These are phyloP conservation scores for Raphanus raphanistrum DNA, from an alignment of 345 rosid species.

Conservation along the genomic window DNA sequence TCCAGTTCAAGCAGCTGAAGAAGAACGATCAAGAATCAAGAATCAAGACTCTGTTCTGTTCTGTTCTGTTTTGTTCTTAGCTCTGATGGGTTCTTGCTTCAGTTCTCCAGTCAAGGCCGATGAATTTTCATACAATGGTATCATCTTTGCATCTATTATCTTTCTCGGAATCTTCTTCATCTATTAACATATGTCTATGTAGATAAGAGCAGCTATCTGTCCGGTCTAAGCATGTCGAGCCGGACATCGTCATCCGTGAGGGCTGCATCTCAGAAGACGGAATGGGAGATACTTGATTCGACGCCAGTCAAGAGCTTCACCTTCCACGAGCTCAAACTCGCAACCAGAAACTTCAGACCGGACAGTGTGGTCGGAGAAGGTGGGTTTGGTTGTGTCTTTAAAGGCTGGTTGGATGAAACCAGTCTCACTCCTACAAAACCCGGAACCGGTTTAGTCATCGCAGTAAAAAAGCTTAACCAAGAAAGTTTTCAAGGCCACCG, in stretches of 20 bases:
- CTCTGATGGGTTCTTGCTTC: conserved; percentile 40
- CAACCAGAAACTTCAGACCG: conserved; percentile 88
- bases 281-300: conserved; percentile 83
- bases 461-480: conserved; percentile 86
- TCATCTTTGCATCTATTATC: not conserved
- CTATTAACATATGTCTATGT: not conserved
- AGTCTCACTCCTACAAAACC: conserved; percentile 68
- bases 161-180: not conserved
- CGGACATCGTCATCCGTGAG: conserved; percentile 53
- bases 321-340: conserved; percentile 66
- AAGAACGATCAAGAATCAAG: conserved; percentile 19
- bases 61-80: conserved; percentile 11
- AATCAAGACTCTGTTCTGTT: conserved; percentile 7
- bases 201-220: conserved; percentile 44
- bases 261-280: conserved; percentile 61
- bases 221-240: conserved; percentile 45
- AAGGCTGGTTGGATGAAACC: conserved; percentile 92
- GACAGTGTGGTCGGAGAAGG: conserved; percentile 96
- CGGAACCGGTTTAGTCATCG: conserved; percentile 81
- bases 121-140: conserved; percentile 24
- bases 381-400: conserved; percentile 94
- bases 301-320: conserved; percentile 67
- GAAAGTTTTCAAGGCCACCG: conserved; percentile 93
- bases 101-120: conserved; percentile 33
- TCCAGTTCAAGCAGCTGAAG: conserved; percentile 17